phyloP scores from a whole-genome alignment of 2,329 filamentous ascomycete genomes.

The Beauveria caledonica region DNA sequence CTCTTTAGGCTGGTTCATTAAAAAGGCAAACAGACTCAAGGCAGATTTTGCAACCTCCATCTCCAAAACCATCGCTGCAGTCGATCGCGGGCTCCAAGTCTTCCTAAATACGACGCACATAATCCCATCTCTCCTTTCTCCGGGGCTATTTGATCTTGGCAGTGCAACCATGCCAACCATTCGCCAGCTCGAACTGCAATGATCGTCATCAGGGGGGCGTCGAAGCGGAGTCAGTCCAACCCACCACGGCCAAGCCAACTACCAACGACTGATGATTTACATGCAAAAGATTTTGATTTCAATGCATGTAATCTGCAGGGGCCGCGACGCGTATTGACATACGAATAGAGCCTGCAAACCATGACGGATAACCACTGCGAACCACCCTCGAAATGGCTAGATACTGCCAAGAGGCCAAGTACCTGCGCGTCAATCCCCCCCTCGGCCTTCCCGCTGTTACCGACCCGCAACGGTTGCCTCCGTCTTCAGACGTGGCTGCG shows the following conservation, averaged over 20 bases:
- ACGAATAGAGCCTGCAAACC: neutral
- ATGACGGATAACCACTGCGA: neutral
- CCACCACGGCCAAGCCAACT: neutral
- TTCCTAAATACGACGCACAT: neutral
- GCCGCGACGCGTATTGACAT: neutral
- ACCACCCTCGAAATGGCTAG: neutral
- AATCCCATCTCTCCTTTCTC: neutral
- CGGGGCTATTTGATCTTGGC: neutral
- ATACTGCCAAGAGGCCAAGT: neutral
- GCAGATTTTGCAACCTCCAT: neutral
- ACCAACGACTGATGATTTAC: neutral
- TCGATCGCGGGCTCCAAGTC: neutral
- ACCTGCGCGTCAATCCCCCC: neutral
- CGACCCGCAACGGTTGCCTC: neutral
- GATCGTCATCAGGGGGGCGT: neutral
- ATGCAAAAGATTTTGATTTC: neutral
- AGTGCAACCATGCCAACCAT: neutral
- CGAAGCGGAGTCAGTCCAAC: neutral
- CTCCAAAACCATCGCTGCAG: neutral
- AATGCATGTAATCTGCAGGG: neutral
- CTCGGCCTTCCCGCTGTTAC: neutral
- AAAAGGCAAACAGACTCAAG: neutral
- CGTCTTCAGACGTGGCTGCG: neutral
- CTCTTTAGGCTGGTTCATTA: neutral
- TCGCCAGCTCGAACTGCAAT: neutral